Conservation (phyloP, 352 stramenopile species). For the Phytopythium kandeliae region DNA sequence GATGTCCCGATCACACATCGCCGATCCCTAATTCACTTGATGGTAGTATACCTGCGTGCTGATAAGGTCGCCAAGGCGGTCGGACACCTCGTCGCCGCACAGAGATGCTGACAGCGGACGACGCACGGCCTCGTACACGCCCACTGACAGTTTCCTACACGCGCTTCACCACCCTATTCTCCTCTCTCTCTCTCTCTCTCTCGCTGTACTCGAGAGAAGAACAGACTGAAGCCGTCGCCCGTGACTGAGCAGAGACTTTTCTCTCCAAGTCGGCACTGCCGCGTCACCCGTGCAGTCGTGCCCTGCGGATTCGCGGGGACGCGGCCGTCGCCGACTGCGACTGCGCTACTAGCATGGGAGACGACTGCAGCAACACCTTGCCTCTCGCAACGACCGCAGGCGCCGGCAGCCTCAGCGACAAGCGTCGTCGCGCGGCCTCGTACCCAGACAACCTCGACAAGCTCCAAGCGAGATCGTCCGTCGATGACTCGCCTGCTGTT, state of each 20-base stretch:
- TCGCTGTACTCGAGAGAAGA: too few species aligned
- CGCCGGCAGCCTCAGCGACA: neutral
- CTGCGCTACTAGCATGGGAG: neutral
- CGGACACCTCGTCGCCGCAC: neutral
- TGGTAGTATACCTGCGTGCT: too few species aligned
- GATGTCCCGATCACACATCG: too few species aligned
- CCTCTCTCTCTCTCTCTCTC: too few species aligned
- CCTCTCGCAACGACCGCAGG: slow-evolving; percentile 8
- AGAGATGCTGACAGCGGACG: too few species aligned
- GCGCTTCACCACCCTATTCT: too few species aligned
- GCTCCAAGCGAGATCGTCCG: neutral
- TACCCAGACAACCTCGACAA: slow-evolving; percentile 5
- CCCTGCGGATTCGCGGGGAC: slow-evolving; percentile 12
- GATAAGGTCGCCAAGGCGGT: too few species aligned
- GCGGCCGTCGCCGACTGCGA: slow-evolving; percentile 4
- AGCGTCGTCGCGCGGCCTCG: slow-evolving; percentile 10
- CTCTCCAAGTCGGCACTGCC: slow-evolving; percentile 18
- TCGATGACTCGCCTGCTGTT: slow-evolving; percentile 4
- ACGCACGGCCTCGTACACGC: too few species aligned
- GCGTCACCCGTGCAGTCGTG: slow-evolving; percentile 26
- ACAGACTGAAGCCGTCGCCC: too few species aligned
- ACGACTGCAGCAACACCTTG: slow-evolving; percentile 9
- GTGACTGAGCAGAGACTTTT: too few species aligned
- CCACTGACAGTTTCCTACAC: too few species aligned
- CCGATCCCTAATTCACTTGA: too few species aligned